Percentiles rank a stretch among this genome's conserved stretches.
Evolutionary conservation across 805 yeast species (phyloP).

Genomic region (Metschnikowia aberdeeniae): DNA sequence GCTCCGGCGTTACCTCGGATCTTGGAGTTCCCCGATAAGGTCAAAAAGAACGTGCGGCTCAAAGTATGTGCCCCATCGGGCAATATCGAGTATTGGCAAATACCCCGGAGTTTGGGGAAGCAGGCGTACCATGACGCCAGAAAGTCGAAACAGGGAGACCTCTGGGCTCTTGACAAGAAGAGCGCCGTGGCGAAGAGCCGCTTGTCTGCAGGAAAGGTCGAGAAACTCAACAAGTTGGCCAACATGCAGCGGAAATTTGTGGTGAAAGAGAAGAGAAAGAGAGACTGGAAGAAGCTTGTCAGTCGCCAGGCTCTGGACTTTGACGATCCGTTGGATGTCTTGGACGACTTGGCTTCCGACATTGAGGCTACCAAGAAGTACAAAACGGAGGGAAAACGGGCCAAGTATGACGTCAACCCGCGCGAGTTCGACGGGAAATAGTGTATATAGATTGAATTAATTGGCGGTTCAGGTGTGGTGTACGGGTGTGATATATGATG

Average conservation of each 20-base stretch:
- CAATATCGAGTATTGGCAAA: conserved; percentile 78
- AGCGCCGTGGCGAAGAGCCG: conserved; percentile 28
- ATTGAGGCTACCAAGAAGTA: conserved; percentile 33
- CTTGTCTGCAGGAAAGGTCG: conserved; percentile 28
- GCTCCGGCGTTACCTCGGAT: conserved; percentile 63
- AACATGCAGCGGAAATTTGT: conserved; percentile 37
- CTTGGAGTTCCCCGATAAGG: conserved; percentile 64
- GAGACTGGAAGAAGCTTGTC: conserved; percentile 15
- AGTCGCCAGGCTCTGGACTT: conserved; percentile 14
- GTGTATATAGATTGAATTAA: neutral
- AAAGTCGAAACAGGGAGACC: conserved; percentile 77
- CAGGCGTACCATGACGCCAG: conserved; percentile 86
- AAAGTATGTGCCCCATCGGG: conserved; percentile 80
- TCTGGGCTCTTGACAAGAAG: conserved; percentile 62
- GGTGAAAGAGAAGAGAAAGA: conserved; percentile 17
- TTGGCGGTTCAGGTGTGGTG: neutral
- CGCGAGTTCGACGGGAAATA: conserved; percentile 15
- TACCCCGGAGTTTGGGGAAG: conserved; percentile 72
- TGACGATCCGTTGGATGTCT: conserved; percentile 16
- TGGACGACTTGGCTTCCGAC: conserved; percentile 20
- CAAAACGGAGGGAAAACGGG: conserved; percentile 27
- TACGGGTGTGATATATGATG: neutral
- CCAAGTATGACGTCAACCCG: conserved; percentile 22
- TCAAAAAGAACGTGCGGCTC: conserved; percentile 77
- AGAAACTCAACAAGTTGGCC: conserved; percentile 32